Evolutionary conservation across 2,329 filamentous ascomycete genomes (phyloP).

Genomic region (Cercospora berteroae): DNA sequence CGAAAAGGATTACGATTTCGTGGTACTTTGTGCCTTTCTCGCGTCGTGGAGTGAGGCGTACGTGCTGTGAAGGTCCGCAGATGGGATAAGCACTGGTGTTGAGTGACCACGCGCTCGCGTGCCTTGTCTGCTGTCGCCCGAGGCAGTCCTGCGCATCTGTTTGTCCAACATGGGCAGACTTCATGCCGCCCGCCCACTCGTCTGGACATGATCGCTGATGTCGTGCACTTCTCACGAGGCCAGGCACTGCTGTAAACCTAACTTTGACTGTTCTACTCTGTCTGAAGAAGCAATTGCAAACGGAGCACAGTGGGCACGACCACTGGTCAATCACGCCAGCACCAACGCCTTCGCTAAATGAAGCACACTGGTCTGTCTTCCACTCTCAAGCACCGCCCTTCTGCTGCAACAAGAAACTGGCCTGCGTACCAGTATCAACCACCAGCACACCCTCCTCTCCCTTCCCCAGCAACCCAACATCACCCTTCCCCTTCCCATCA

Average conservation of each 20-base stretch:
- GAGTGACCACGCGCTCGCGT: neutral
- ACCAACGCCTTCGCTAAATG: neutral
- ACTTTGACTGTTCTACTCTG: neutral
- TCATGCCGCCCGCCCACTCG: neutral
- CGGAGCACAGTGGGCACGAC: neutral
- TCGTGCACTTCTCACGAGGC: neutral
- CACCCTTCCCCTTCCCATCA: conserved; percentile 47
- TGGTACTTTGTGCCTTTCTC: neutral
- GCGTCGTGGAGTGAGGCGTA: neutral
- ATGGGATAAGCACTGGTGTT: neutral
- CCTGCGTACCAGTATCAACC: conserved; percentile 57
- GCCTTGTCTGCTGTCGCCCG: neutral
- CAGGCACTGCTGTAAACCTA: neutral
- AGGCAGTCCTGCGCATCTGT: neutral
- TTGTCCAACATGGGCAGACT: neutral
- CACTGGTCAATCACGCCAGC: neutral
- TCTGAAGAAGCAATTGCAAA: neutral
- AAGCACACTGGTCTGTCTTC: neutral
- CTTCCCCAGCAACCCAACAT: conserved; percentile 59
- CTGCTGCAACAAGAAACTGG: conserved; percentile 34
- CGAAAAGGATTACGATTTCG: conserved; percentile 14
- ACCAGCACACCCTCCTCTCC: conserved; percentile 66
- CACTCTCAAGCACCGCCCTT: conserved; percentile 10
- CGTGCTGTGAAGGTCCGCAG: neutral
- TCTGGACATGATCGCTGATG: neutral